Base-by-base conservation (phyloP, 768 basidiomycete species). In the Macrolepiota albuminosa region DNA sequence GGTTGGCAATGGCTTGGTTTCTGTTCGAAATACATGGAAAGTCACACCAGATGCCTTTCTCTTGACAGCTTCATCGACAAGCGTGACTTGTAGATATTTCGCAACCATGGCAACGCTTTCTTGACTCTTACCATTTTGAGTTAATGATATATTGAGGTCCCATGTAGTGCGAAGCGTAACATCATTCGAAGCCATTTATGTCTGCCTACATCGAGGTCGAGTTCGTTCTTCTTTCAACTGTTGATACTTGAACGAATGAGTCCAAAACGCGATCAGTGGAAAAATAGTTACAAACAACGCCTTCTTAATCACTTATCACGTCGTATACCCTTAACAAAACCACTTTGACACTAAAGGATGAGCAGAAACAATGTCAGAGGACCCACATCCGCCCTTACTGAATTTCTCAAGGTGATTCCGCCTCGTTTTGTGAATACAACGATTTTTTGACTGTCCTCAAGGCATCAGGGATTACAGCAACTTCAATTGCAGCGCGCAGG, bases 331-430 rank as follows among this genome's bases (percentile, higher is more conserved):
- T 11, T 4, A 6, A 9, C 29, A 9, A 48, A 37, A 7, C 43
- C 31, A 24, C 4, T 18, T 6, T 16, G 7, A 33, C 36, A 13
- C 14, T 31, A 46, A 33, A 60, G 34, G 42, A 70, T 69, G 64
- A 64, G 67, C 51, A 66, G 68, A 54, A 80, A 80, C 68, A 89
- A 89, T 60, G 84, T 93, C 46, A 83, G 88, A 13, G 92, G 93
- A 0, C 92, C 93, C 2, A 84, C 88, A 0, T 93, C 90, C 24
- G 92, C 92, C 0, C 73, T 94, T 13, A 93, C 92, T 39, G 89
- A 91, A 63, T 94, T 89, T 64, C 75, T 94, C 37, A 82, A 82
- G 66, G 92, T 89, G 60, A 33, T 76, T 71, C 29, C 40, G 1
- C 13, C 11, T 51, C 51, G 59, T 52, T 33, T 16, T 62, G 37